Evolutionary conservation across 2,329 filamentous ascomycete species (phyloP).

Genomic region (Arthrobotrys iridis): DNA sequence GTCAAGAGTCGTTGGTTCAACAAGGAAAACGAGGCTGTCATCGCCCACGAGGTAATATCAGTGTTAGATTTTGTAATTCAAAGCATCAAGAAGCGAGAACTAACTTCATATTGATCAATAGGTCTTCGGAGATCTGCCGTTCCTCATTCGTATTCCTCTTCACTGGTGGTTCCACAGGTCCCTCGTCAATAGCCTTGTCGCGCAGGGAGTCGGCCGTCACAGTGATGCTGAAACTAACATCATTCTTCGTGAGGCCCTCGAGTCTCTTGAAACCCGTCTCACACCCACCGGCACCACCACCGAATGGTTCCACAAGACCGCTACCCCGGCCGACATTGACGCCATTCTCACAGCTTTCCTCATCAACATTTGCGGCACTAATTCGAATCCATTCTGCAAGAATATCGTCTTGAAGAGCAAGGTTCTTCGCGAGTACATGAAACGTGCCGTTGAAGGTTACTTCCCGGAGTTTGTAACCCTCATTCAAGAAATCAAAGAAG

Average conservation of each 20-base stretch:
- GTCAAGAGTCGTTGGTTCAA: conserved; percentile 41
- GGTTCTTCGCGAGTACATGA: conserved; percentile 33
- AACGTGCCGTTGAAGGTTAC: conserved; percentile 31
- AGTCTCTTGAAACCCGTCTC: conserved; percentile 32
- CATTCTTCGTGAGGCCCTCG: conserved; percentile 45
- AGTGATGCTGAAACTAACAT: conserved; percentile 32
- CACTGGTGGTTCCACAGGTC: conserved; percentile 48
- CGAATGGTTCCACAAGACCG: conserved; percentile 45
- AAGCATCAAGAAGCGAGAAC: too few relatives aligned
- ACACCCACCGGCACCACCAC: not conserved
- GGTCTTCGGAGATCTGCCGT: conserved; percentile 42
- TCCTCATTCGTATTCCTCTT: conserved; percentile 29
- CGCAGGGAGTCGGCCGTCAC: conserved; percentile 47
- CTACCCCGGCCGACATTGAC: conserved; percentile 38
- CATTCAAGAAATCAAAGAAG: conserved; percentile 23
- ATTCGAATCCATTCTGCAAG: conserved; percentile 39
- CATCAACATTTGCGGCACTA: conserved; percentile 38
- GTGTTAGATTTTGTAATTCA: too few relatives aligned
- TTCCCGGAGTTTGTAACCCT: conserved; percentile 32
- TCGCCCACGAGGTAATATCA: conserved; percentile 29
- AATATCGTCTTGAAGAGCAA: conserved; percentile 28
- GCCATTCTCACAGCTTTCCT: conserved; percentile 30
- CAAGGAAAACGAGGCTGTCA: conserved; percentile 41
- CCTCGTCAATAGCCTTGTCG: conserved; percentile 17
- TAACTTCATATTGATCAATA: not conserved